These are phyloP conservation scores for Ampelocalamus luodianensis DNA, from an alignment of 176 grass and related monocot genomes.

Conservation along the genomic window DNA sequence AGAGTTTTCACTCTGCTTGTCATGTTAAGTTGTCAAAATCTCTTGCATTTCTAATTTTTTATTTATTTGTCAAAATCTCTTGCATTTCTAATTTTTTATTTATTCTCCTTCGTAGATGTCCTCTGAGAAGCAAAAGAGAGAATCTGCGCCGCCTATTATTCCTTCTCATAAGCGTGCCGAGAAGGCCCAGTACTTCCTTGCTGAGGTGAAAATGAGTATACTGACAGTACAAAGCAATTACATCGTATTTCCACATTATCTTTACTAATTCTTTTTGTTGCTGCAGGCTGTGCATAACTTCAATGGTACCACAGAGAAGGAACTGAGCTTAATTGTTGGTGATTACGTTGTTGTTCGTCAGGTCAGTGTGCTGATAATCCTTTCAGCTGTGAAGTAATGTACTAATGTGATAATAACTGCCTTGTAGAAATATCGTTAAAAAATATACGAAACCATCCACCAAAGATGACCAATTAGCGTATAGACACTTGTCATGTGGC, in stretches of 20 bases:
- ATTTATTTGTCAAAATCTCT: not conserved
- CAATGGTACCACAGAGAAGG: slow-evolving; percentile 81
- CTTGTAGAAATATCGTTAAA: not conserved
- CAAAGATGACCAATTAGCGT: slow-evolving; percentile 22
- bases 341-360: slow-evolving; percentile 99
- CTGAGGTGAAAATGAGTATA: slow-evolving; percentile 70
- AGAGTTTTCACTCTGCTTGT: slow-evolving; percentile 41
- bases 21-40: slow-evolving; percentile 27
- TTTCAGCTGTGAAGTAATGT: slow-evolving; percentile 15
- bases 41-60: slow-evolving; percentile 29
- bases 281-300: slow-evolving; percentile 85
- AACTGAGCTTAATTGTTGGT: slow-evolving; percentile 88
- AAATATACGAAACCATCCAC: not conserved
- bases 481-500: not conserved
- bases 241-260: slow-evolving; percentile 20
- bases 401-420: not conserved
- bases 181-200: slow-evolving; percentile 92
- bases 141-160: slow-evolving; percentile 78
- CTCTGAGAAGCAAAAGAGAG: slow-evolving; percentile 92
- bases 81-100: slow-evolving; percentile 24
- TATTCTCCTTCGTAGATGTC: slow-evolving; percentile 70
- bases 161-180: slow-evolving; percentile 83
- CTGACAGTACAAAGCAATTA: not conserved
- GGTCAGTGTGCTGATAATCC: slow-evolving; percentile 54
- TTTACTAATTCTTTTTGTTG: slow-evolving; percentile 32